These are phyloP conservation scores for Trichophyton rubrum DNA, from an alignment of 2,329 filamentous ascomycete genomes.

Conservation along the genomic window DNA sequence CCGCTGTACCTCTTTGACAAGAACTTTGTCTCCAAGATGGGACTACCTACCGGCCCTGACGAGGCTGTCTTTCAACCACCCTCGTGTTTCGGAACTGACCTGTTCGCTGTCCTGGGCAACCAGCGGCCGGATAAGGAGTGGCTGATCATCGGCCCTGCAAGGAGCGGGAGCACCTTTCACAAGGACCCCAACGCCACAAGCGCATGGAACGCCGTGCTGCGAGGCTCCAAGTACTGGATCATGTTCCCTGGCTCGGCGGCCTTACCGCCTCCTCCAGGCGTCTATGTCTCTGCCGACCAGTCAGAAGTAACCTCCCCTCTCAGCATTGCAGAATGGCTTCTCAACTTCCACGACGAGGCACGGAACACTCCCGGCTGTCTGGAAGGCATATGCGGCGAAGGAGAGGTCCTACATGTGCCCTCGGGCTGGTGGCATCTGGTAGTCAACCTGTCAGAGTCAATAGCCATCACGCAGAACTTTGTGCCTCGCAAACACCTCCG, in stretches of 20 bases:
- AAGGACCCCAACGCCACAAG: slow-evolving; percentile 60
- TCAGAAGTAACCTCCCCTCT: slow-evolving; percentile 88
- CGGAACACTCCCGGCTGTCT: slow-evolving; percentile 61
- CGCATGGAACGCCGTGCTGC: slow-evolving; percentile 89
- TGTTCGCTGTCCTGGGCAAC: slow-evolving; percentile 65
- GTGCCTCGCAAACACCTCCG: slow-evolving; percentile 63
- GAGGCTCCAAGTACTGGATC: slow-evolving; percentile 93
- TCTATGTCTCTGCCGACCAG: slow-evolving; percentile 77
- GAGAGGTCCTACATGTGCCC: slow-evolving; percentile 84
- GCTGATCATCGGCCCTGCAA: slow-evolving; percentile 78
- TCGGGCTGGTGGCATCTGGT: slow-evolving; percentile 97
- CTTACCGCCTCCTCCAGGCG: slow-evolving; percentile 63
- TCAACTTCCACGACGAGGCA: slow-evolving; percentile 78
- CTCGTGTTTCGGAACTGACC: slow-evolving; percentile 70
- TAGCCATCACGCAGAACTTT: slow-evolving; percentile 93
- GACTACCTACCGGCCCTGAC: slow-evolving; percentile 34
- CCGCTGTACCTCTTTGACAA: slow-evolving; percentile 88
- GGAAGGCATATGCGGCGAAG: slow-evolving; percentile 71
- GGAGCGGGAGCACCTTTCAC: slow-evolving; percentile 89
- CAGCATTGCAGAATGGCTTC: slow-evolving; percentile 92
- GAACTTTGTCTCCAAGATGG: slow-evolving; percentile 76
- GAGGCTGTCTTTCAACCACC: slow-evolving; percentile 62
- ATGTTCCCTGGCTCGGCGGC: slow-evolving; percentile 64
- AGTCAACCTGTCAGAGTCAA: slow-evolving; percentile 70
- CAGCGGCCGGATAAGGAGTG: slow-evolving; percentile 80